Base-by-base conservation (phyloP, 2,329 filamentous ascomycete species). In the Elsinoe batatas region DNA sequence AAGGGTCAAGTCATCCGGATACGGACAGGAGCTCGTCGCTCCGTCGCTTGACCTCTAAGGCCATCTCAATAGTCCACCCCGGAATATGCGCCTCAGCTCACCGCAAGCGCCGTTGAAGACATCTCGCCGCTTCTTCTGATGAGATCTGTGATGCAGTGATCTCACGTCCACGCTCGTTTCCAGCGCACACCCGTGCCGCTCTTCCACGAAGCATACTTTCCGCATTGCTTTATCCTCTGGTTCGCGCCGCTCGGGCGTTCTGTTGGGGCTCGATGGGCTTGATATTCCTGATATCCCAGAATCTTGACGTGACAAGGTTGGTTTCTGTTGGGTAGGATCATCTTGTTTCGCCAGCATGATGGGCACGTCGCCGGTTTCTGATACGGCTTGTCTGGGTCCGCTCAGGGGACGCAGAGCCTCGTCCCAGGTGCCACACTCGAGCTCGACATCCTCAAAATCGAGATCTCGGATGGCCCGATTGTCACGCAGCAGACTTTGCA, bases 401-500 rank as follows among this genome's bases (percentile, higher is more conserved):
- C 38, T 81, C 56, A 94, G 72, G 1, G 87, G 85, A 37, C 82
- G 80, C n/a, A 95, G 78, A 0, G 88, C 88, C 30, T 90, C 84
- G 57, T 93, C 85, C 88, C 88, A 95, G 57, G 76, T 84, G 26
- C 86, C 88, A 58, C 80, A 78, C 51, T 82, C 77, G 42, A 95
- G 77, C 30, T 79, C 75, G 15, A 91, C 83, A 59, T 87, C 83
- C 65, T 90, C 83, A 68, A 94, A 89, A 67, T 89, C 84, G 65
- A 91, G 88, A 65, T 91, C 85, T 60, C 79, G 77, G 44, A 94
- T 80, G 71, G 57, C 93, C 83, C 59, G 95, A 81, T 12, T 77
- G 75, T 36, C 22, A 42, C 81, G 78, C 57, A 94, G 79, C 68
- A 93, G 87, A 1, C 18, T 33, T 35, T 38, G 47, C 47, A 51